Evolutionary conservation across 306 rosid genomes (phyloP), one percentile per base, ranked within the genome.

Genomic region (Morella rubra): DNA sequence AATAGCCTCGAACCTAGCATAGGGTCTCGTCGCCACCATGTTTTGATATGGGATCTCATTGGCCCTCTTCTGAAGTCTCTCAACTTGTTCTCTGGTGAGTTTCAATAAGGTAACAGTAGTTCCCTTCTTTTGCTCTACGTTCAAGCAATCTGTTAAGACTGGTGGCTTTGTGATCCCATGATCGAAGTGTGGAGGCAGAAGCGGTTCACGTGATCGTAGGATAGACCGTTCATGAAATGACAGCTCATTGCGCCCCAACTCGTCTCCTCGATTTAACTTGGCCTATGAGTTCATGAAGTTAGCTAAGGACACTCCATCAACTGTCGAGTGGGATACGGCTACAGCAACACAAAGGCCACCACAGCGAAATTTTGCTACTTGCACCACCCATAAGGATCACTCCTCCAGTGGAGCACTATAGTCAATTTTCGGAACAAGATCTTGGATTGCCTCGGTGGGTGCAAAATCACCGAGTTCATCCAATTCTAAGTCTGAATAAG

Each of bases 391-490:
- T 20, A 77, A n/a, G 0, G 81, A 79, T 11, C 69, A 19, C 4
- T 67, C 62, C 27, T 73, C 69, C 0, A 77, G n/a, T 0, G 79
- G 82, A 58, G 74, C 12, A 32, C 18, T 14, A 1, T 66, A 82
- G 73, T 82, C 69, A 18, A 77, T 12, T 8, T 4, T 41, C 5
- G 78, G 85, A 68, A 58, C 2, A 49, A 82, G 85, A 7, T 77
- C 60, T 11, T 5, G 40, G 15, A 58, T 73, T 12, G 76, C 18
- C 0, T 60, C 61, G 11, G 67, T 64, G 8, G 82, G 82, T 56
- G 76, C 47, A 50, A 82, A 77, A 45, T 82, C 82, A 32, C 79
- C 79, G 50, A 40, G 69, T 20, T 77, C 79, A 58, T 8, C 1
- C 5, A 81, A 1, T 40, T 37, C 32, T 42, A 65, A 45, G 1